phyloP scores from a whole-genome alignment of 2,329 filamentous ascomycete genomes.

The Ilyonectria sp. region DNA sequence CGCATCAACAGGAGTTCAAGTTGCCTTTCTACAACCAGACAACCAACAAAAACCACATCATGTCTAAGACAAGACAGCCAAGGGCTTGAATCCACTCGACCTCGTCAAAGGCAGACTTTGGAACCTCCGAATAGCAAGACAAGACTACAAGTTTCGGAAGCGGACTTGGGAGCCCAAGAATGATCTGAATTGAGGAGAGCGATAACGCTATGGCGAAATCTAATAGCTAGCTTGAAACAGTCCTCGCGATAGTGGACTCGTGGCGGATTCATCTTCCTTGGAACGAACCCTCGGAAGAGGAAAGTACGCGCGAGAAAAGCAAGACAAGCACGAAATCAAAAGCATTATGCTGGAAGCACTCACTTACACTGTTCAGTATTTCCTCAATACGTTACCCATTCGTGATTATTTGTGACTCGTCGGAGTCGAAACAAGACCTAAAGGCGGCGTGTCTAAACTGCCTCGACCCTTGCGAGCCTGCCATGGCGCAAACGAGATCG shows the following conservation, averaged over 20 bases:
- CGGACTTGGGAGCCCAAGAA: constrained; percentile 45
- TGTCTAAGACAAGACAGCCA: constrained; percentile 48
- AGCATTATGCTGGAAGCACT: constrained; percentile 48
- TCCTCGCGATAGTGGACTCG: constrained; percentile 51
- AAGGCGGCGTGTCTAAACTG: not conserved
- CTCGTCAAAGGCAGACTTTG: constrained; percentile 50
- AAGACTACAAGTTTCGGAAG: constrained; percentile 45
- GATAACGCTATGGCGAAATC: constrained; percentile 55
- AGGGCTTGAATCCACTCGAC: constrained; percentile 50
- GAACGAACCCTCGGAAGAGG: constrained; percentile 45
- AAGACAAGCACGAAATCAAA: constrained; percentile 52
- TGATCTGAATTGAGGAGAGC: constrained; percentile 52
- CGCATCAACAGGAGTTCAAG: constrained; percentile 48
- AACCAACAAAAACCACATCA: constrained; percentile 39
- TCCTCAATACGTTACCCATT: constrained; percentile 1
- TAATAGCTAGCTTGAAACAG: constrained; percentile 55
- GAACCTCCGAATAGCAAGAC: constrained; percentile 41
- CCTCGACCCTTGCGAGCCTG: not conserved
- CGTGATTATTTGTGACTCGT: constrained; percentile 20
- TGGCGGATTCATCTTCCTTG: constrained; percentile 44
- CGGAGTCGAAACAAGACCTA: constrained; percentile 3
- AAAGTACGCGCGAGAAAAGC: constrained; percentile 46
- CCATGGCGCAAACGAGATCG: constrained; percentile 8
- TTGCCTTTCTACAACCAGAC: constrained; percentile 44
- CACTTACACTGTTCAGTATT: constrained; percentile 21